Conservation (phyloP, 495 filamentous ascomycete species). For the Aspergillus carlsbadensis region DNA sequence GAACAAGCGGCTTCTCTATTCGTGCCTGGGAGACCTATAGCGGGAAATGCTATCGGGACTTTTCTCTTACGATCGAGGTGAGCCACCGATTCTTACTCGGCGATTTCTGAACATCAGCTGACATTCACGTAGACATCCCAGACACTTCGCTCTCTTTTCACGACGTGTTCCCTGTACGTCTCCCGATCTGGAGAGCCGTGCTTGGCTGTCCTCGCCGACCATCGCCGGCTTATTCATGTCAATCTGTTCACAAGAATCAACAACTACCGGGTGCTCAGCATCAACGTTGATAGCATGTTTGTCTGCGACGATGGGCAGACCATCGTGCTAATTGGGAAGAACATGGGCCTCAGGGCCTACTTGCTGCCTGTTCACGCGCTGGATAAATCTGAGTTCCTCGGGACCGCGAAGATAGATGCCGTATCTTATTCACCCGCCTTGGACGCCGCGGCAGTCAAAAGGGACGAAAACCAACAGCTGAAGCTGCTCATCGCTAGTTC, state of each 20-base stretch:
- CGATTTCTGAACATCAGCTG: not conserved
- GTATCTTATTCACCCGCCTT: not conserved
- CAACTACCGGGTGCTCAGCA: not conserved
- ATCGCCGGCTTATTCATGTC: not conserved
- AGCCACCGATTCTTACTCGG: not conserved
- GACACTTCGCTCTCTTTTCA: conserved; percentile 1
- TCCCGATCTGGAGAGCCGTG: not conserved
- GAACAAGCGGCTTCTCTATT: conserved; percentile 2
- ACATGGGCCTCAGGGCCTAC: conserved; percentile 9
- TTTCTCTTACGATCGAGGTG: conserved; percentile 11
- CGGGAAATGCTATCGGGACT: conserved; percentile 1
- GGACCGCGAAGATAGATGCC: conserved; percentile 8
- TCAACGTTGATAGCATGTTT: conserved; percentile 12
- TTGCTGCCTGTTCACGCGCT: conserved; percentile 8
- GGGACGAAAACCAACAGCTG: not conserved
- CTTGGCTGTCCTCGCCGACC: not conserved
- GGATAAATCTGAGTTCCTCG: not conserved
- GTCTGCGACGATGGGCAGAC: conserved; percentile 12
- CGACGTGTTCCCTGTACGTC: not conserved
- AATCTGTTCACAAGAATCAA: not conserved
- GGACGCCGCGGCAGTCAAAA: conserved; percentile 8
- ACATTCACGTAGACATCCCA: not conserved
- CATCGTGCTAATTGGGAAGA: conserved; percentile 14
- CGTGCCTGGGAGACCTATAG: conserved; percentile 10
- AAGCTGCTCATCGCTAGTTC: conserved; percentile 11